phyloP scores from a whole-genome alignment of 148 eudicot species.

The Camellia japonica region DNA sequence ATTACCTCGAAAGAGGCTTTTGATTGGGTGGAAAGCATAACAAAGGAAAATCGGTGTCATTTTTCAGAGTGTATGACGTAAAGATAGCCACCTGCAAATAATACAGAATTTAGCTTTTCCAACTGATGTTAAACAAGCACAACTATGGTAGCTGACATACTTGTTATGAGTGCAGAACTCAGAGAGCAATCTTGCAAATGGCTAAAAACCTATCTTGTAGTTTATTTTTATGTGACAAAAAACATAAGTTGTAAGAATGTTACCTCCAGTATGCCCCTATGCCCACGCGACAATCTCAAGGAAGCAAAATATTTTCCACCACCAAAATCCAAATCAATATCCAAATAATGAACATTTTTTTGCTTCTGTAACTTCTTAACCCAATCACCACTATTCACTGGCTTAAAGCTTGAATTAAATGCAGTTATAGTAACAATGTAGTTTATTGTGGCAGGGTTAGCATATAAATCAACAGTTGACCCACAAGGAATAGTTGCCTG shows the following conservation, averaged over 20 bases:
- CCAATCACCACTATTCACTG: conserved; percentile 85
- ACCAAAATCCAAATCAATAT: conserved; percentile 75
- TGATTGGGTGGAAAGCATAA: too few species aligned
- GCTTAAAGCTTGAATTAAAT: conserved; percentile 74
- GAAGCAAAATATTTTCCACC: conserved; percentile 78
- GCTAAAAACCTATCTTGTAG: background rate
- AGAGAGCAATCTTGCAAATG: background rate
- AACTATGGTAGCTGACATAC: too few species aligned
- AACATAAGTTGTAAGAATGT: background rate
- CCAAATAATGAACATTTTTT: conserved; percentile 63
- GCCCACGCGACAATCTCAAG: conserved; percentile 72
- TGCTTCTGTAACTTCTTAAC: conserved; percentile 79
- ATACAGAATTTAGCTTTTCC: too few species aligned
- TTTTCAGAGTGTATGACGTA: too few species aligned
- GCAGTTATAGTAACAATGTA: conserved; percentile 64
- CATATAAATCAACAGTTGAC: conserved; percentile 67
- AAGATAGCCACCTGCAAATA: too few species aligned
- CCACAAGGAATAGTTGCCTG: conserved; percentile 68
- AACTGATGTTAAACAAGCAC: too few species aligned
- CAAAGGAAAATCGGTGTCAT: too few species aligned
- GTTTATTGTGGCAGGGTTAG: conserved; percentile 69
- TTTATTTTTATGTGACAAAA: background rate
- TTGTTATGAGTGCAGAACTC: background rate
- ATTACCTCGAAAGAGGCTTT: too few species aligned
- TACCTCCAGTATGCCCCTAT: conserved; percentile 87